These are phyloP conservation scores for Fomitopsis schrenkii DNA, from an alignment of 1,284 basidiomycete genomes.

Conservation along the genomic window DNA sequence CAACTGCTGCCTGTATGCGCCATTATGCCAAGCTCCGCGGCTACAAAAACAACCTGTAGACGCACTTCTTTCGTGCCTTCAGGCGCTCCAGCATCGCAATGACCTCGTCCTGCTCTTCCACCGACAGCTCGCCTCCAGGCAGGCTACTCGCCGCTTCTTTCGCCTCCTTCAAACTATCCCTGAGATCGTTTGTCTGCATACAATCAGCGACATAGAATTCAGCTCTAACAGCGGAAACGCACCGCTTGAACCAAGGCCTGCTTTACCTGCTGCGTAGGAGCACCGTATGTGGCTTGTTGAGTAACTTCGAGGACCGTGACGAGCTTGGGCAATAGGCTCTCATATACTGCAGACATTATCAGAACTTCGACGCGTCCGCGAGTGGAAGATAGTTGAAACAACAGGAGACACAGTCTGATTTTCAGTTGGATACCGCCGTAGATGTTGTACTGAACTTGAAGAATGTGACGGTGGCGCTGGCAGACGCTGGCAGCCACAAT, in stretches of 20 bases:
- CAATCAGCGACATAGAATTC: too few species aligned
- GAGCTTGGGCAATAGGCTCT: conserved; percentile 50
- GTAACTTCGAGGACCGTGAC: conserved; percentile 50
- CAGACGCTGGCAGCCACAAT: neutral
- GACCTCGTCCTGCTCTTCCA: conserved; percentile 61
- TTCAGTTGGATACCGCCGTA: too few species aligned
- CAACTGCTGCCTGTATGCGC: conserved; percentile 34
- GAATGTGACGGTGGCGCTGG: too few species aligned
- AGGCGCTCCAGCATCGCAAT: conserved; percentile 58
- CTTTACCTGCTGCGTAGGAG: conserved; percentile 48
- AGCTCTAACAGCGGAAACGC: conserved; percentile 17
- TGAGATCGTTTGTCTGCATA: conserved; percentile 61
- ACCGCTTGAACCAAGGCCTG: conserved; percentile 64
- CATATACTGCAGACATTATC: conserved; percentile 22
- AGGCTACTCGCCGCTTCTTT: conserved; percentile 51
- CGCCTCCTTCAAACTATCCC: conserved; percentile 48
- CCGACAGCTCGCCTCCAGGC: conserved; percentile 62
- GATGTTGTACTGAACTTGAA: too few species aligned
- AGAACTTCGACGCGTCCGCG: neutral
- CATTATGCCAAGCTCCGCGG: neutral
- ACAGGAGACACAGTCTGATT: too few species aligned
- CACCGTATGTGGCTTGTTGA: conserved; percentile 44
- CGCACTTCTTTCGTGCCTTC: conserved; percentile 55
- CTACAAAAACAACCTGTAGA: neutral
- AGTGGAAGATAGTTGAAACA: neutral